Evolutionary conservation across 305 asterid species (phyloP), one percentile per base, ranked within the genome.

Genomic region (Fraxinus sp.): DNA sequence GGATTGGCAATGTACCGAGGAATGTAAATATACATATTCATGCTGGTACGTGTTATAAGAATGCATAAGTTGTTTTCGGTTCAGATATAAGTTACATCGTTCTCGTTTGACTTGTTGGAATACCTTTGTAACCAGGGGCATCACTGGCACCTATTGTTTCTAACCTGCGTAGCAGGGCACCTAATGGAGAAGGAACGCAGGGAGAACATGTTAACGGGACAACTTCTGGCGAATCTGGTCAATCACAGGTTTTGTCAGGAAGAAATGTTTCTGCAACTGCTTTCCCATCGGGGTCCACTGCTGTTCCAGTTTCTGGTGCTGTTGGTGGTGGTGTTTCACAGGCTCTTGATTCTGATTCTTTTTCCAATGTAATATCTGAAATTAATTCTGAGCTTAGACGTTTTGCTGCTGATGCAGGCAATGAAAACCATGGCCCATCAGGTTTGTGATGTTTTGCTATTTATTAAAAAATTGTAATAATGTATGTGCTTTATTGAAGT

Each of bases 21-120:
- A 90, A 91, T 88, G 93, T 95, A 75, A 92, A 92, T 86, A 92
- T 94, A 82, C 98, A 95, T 82, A 92, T 95, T 82, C 98, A 94
- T 84, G 57, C 98, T 39, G 98, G 98, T 93, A 89, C 22, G 88
- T 70, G 81, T 30, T 76, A 64, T 32, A 26, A 87, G 32, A 81
- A 52, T 55, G 59, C 36, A 46, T 59, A 3, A 55, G 20, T n/a
- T 68, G 75, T 77, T 37, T 71, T 71, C 64, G 37, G 62, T 83
- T 79, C 76, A 5, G 76, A 71, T 52, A 64, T 75, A 79, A 14
- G 43, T 76, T 36, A 11, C 16, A 55, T 9, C n/a, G 41, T 73
- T 72, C 70, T 28, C 81, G 75, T 24, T 79, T 64, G 64, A 80
- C 20, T 68, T 83, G 41, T 32, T 33, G 81, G 26, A 55, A 75